Conservation (phyloP, 805 yeast genomes). For the Candida ipomoeae region DNA sequence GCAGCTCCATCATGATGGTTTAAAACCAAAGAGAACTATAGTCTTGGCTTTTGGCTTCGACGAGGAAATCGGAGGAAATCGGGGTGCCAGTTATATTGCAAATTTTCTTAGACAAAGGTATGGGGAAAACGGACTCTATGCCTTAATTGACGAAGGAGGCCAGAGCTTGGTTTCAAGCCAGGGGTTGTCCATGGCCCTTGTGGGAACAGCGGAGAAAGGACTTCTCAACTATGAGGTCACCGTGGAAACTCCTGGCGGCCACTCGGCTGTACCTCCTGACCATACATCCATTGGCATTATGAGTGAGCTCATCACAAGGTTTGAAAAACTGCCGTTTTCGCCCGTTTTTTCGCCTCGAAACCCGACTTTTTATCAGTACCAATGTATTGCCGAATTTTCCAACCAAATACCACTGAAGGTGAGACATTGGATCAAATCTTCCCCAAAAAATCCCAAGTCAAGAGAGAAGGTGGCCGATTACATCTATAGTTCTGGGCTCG, state of each 20-base stretch:
- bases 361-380: slow-evolving; percentile 56
- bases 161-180: slow-evolving; percentile 10
- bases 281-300: slow-evolving; percentile 77
- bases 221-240: slow-evolving; percentile 18
- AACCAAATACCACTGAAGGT: slow-evolving; percentile 18
- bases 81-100: slow-evolving; percentile 12
- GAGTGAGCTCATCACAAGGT: slow-evolving; percentile 41
- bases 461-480: slow-evolving; percentile 21
- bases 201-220: slow-evolving; percentile 17
- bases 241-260: slow-evolving; percentile 69
- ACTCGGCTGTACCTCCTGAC: slow-evolving; percentile 71
- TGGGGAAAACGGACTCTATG: slow-evolving; percentile 13
- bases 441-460: slow-evolving; percentile 30
- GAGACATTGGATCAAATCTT: slow-evolving; percentile 28
- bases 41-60: slow-evolving; percentile 15
- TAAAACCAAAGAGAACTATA: slow-evolving; percentile 9
- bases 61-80: slow-evolving; percentile 14
- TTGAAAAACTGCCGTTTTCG: slow-evolving; percentile 55
- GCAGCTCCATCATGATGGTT: slow-evolving; percentile 7
- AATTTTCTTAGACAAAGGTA: slow-evolving; percentile 6
- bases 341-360: slow-evolving; percentile 47
- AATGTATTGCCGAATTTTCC: slow-evolving; percentile 53
- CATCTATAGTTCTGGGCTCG: slow-evolving; percentile 14
- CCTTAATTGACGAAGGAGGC: slow-evolving; percentile 17
- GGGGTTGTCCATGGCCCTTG: slow-evolving; percentile 9